A percentile compares a stretch with the other conserved stretches of the same genome.
phyloP scores from a whole-genome alignment of 2,329 filamentous ascomycete genomes.

The Paradendryphiella salina region DNA sequence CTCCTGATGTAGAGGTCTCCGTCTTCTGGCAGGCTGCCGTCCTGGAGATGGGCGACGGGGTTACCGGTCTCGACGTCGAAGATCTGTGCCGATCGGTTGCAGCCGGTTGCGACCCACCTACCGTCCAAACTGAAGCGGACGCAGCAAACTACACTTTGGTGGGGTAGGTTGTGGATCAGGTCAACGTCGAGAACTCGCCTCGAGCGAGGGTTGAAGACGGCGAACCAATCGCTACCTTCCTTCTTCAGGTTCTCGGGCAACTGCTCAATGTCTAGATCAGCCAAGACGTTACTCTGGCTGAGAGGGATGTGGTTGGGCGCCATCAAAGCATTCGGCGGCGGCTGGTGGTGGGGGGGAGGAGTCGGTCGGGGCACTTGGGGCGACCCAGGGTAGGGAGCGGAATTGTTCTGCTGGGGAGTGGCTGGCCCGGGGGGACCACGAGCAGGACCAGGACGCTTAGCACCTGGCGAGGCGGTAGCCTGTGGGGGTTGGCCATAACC shows the following conservation, averaged over 20 bases:
- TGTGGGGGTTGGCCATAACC: slow-evolving; percentile 83
- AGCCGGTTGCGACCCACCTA: slow-evolving; percentile 93
- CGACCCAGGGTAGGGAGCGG: slow-evolving; percentile 84
- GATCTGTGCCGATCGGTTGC: slow-evolving; percentile 98
- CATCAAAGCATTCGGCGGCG: slow-evolving; percentile 34
- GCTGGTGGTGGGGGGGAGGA: slow-evolving; percentile 56
- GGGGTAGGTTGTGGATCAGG: slow-evolving; percentile 85
- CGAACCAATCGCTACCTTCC: slow-evolving; percentile 90
- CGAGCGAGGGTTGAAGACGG: slow-evolving; percentile 91
- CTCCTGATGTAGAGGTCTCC: slow-evolving; percentile 96
- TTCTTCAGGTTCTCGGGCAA: slow-evolving; percentile 87
- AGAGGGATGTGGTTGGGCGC: slow-evolving; percentile 48
- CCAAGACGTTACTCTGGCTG: slow-evolving; percentile 68
- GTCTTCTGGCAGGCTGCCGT: slow-evolving; percentile 81
- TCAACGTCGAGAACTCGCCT: slow-evolving; percentile 91
- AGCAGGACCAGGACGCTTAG: slow-evolving; percentile 68
- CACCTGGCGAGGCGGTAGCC: slow-evolving; percentile 83
- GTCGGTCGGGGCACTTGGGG: slow-evolving; percentile 82
- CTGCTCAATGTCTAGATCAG: slow-evolving; percentile 84
- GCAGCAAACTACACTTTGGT: slow-evolving; percentile 97
- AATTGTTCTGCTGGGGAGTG: slow-evolving; percentile 89
- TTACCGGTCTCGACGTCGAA: slow-evolving; percentile 88
- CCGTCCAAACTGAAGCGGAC: slow-evolving; percentile 96
- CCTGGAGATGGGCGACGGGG: slow-evolving; percentile 87
- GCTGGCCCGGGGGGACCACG: slow-evolving; percentile 68